phyloP scores from a whole-genome alignment of 139 green algal species.

The Bryopsis sp. region DNA sequence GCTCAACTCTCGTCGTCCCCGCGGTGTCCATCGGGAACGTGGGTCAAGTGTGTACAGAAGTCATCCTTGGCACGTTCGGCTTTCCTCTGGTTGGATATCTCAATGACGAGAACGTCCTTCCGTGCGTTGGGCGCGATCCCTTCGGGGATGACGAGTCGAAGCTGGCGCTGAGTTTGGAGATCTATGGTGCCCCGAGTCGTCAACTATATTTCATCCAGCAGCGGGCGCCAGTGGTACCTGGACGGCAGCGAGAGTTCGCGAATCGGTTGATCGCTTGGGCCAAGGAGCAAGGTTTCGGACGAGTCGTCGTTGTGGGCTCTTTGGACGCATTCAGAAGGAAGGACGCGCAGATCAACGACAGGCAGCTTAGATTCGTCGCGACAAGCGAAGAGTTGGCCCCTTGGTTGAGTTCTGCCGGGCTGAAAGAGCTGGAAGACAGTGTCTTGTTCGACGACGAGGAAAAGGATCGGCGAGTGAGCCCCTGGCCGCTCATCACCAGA shows the following conservation, averaged over 20 bases:
- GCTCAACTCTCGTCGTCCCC: not conserved
- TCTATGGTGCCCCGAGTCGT: not conserved
- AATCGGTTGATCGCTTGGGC: not conserved
- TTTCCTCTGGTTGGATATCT: not conserved
- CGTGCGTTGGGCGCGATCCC: slow-evolving; percentile 1
- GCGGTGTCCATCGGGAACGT: slow-evolving; percentile 12
- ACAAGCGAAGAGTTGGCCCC: no score
- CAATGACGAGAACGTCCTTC: not conserved
- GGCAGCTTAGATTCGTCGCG: no score
- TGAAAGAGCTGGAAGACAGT: no score
- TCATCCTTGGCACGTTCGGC: not conserved
- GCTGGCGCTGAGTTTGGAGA: slow-evolving; percentile 4
- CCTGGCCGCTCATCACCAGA: not conserved
- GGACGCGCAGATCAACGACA: not conserved
- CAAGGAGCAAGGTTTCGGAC: not conserved
- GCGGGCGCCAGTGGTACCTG: not conserved
- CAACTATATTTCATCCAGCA: slow-evolving; percentile 2
- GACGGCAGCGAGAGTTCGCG: not conserved
- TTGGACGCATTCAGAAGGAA: not conserved
- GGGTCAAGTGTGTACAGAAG: not conserved
- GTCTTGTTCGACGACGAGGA: no score
- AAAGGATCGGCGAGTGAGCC: not conserved
- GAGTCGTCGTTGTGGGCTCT: not conserved
- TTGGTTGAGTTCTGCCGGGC: no score
- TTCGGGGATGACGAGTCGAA: not conserved